Conservation (phyloP, 495 filamentous ascomycete genomes). For the Podospora fimiseda region DNA sequence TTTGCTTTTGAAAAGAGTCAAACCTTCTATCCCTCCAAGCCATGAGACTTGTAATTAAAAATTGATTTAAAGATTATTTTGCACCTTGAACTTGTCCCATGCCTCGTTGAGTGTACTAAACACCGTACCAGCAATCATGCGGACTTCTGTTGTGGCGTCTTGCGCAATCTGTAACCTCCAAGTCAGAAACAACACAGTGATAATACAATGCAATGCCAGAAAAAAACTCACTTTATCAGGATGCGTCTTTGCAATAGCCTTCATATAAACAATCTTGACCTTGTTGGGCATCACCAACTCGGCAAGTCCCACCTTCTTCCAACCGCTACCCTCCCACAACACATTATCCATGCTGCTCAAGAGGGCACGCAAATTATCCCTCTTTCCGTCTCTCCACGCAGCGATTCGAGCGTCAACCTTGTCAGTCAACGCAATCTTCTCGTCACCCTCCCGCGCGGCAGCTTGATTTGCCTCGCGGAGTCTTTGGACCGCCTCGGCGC, state of each 20-base stretch:
- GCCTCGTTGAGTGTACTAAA: slow-evolving; percentile 94
- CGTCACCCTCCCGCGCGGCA: slow-evolving; percentile 77
- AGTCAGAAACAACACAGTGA: slow-evolving; percentile 4
- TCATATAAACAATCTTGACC: slow-evolving; percentile 98
- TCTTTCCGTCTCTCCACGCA: slow-evolving; percentile 79
- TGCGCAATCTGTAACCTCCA: slow-evolving; percentile 60
- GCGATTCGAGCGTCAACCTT: slow-evolving; percentile 70
- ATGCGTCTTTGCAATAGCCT: slow-evolving; percentile 96
- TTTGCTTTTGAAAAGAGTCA: too few species aligned
- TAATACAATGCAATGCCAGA: background rate
- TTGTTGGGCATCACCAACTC: slow-evolving; percentile 84
- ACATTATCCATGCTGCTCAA: slow-evolving; percentile 83
- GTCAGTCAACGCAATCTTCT: slow-evolving; percentile 85
- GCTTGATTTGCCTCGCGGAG: slow-evolving; percentile 76
- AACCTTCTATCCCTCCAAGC: too few species aligned
- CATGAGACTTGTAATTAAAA: too few species aligned
- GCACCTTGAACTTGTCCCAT: slow-evolving; percentile 94
- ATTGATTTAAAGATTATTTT: slow-evolving; percentile 75
- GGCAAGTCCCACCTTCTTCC: slow-evolving; percentile 93
- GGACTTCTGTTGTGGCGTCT: slow-evolving; percentile 85
- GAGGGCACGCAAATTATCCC: slow-evolving; percentile 85
- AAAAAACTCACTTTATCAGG: slow-evolving; percentile 83
- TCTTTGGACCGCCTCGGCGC: slow-evolving; percentile 63
- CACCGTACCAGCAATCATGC: slow-evolving; percentile 84
- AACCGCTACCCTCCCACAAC: slow-evolving; percentile 84